These are phyloP conservation scores for Cryphonectria carpinicola DNA, from an alignment of 2,329 filamentous ascomycete genomes.

Conservation along the genomic window DNA sequence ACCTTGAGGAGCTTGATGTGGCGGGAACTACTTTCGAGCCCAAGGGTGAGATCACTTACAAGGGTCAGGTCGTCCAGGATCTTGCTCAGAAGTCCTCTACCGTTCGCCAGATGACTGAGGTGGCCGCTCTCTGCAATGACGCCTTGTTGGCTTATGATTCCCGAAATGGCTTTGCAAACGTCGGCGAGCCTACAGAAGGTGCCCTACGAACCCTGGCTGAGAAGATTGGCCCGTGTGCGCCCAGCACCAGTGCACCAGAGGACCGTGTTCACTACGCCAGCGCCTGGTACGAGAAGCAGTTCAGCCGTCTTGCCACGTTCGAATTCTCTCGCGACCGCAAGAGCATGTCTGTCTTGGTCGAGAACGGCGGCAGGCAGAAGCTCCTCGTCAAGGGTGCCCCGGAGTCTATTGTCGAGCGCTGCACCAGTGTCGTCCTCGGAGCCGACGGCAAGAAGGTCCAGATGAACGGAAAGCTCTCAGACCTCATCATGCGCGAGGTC, in stretches of 20 bases:
- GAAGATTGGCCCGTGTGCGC: conserved; percentile 86
- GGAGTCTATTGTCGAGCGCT: conserved; percentile 91
- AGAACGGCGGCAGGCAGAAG: conserved; percentile 70
- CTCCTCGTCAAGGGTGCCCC: conserved; percentile 96
- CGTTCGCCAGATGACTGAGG: conserved; percentile 75
- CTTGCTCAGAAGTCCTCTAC: conserved; percentile 74
- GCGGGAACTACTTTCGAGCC: conserved; percentile 93
- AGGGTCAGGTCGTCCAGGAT: conserved; percentile 71
- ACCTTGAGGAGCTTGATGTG: conserved; percentile 83
- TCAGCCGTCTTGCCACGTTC: conserved; percentile 80
- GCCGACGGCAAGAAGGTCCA: conserved; percentile 76
- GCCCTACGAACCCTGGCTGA: conserved; percentile 88
- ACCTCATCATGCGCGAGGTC: conserved; percentile 77
- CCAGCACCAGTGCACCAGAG: conserved; percentile 52
- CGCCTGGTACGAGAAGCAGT: conserved; percentile 77
- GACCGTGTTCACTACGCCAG: conserved; percentile 81
- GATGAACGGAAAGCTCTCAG: conserved; percentile 69
- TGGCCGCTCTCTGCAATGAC: conserved; percentile 85
- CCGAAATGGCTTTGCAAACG: conserved; percentile 75
- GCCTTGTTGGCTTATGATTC: conserved; percentile 80
- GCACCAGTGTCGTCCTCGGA: conserved; percentile 79
- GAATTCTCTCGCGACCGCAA: conserved; percentile 98
- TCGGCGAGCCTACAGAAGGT: conserved; percentile 95
- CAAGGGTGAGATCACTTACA: conserved; percentile 70
- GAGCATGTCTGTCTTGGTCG: conserved; percentile 96